Evolutionary conservation across 2,329 filamentous ascomycete genomes (phyloP).

Genomic region (Herpotrichia juniperi): DNA sequence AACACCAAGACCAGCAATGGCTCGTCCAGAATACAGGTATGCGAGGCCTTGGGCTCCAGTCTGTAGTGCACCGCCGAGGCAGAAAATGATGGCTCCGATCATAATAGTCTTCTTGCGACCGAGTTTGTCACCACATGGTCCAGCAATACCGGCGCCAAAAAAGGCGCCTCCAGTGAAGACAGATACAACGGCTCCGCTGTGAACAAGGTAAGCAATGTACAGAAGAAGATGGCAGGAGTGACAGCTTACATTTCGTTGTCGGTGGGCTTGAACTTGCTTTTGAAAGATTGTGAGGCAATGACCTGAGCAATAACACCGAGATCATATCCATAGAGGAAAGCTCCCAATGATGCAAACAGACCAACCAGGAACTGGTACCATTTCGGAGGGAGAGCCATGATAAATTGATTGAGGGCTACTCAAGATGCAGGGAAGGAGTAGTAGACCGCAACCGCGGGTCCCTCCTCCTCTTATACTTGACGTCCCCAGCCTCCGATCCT

Average conservation of each 20-base stretch:
- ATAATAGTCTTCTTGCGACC: constrained; percentile 76
- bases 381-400: constrained; percentile 62
- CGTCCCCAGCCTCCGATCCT: background rate
- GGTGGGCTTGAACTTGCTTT: constrained; percentile 46
- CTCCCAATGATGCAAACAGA: constrained; percentile 65
- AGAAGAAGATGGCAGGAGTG: background rate
- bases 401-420: constrained; percentile 12
- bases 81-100: constrained; percentile 73
- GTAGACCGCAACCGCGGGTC: background rate
- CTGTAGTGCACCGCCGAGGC: constrained; percentile 74
- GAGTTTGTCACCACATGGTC: constrained; percentile 66
- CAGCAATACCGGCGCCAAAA: constrained; percentile 70
- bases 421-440: background rate
- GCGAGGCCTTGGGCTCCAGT: constrained; percentile 66
- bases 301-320: constrained; percentile 66
- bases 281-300: constrained; percentile 54
- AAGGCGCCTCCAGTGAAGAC: constrained; percentile 80
- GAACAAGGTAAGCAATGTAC: background rate
- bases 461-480: constrained; percentile 4
- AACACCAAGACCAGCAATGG: constrained; percentile 69
- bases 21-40: constrained; percentile 73
- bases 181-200: constrained; percentile 72
- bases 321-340: constrained; percentile 65
- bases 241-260: constrained; percentile 39
- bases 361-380: constrained; percentile 66